Percentiles rank a stretch among this genome's conserved stretches.
phyloP scores from a whole-genome alignment of 139 green algal species.

The Yamagishiella unicocca region DNA sequence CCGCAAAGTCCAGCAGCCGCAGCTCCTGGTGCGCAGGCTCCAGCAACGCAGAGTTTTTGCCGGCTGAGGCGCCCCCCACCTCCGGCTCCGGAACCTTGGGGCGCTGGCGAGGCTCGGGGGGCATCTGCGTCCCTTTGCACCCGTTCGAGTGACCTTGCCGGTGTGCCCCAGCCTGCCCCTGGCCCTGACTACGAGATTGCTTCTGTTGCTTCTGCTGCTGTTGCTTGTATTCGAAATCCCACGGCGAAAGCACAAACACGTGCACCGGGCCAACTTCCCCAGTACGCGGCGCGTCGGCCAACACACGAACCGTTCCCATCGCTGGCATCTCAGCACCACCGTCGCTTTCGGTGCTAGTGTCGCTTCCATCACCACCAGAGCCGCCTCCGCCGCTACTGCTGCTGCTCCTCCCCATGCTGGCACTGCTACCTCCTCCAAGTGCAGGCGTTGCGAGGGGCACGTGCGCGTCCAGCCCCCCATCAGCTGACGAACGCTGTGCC shows the following conservation, averaged over 20 bases:
- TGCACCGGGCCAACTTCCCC: not conserved
- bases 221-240: slow-evolving; percentile 1
- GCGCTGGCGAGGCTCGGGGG: too few relatives aligned
- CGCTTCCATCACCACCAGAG: not conserved
- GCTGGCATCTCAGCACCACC: not conserved
- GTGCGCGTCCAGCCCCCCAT: too few relatives aligned
- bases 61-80: not conserved
- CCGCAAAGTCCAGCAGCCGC: not conserved
- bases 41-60: not conserved
- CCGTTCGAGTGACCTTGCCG: not conserved
- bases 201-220: not conserved
- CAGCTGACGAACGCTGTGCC: too few relatives aligned
- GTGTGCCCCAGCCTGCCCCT: not conserved
- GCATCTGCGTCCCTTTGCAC: not conserved
- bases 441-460: too few relatives aligned
- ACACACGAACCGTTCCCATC: not conserved
- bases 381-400: not conserved
- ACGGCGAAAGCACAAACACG: slow-evolving; percentile 18
- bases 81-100: not conserved
- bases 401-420: not conserved
- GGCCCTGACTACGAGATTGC: not conserved
- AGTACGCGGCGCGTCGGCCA: not conserved
- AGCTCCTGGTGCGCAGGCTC: not conserved
- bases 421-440: too few relatives aligned
- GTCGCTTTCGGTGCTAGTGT: not conserved